Evolutionary conservation across 2,329 filamentous ascomycete genomes (phyloP).

Genomic region (Zymoseptoria crescenta): DNA sequence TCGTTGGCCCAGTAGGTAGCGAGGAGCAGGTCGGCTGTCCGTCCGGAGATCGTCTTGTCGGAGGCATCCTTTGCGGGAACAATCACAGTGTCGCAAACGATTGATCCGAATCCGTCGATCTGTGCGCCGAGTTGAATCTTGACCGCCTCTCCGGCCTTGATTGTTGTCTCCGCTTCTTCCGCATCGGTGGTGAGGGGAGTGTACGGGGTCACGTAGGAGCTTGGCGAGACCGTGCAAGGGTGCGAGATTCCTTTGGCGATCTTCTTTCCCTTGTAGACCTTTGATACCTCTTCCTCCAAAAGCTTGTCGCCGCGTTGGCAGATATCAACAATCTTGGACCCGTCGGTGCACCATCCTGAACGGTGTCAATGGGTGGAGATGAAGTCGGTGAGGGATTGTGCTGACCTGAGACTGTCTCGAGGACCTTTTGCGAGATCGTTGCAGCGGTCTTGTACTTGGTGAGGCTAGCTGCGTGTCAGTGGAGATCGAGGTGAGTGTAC

Average conservation of each 20-base stretch:
- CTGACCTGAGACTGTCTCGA: slow-evolving; percentile 68
- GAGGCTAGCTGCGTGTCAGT: slow-evolving; percentile 84
- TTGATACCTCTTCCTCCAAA: slow-evolving; percentile 82
- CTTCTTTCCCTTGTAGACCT: slow-evolving; percentile 99
- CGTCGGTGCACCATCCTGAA: slow-evolving; percentile 63
- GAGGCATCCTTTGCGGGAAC: slow-evolving; percentile 52
- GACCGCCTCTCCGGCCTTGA: slow-evolving; percentile 79
- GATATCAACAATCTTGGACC: slow-evolving; percentile 85
- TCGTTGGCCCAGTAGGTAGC: slow-evolving; percentile 96
- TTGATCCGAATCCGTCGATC: slow-evolving; percentile 93
- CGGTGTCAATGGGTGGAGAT: slow-evolving; percentile 12
- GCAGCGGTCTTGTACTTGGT: slow-evolving; percentile 99
- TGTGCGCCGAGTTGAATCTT: slow-evolving; percentile 99
- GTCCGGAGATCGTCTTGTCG: slow-evolving; percentile 52
- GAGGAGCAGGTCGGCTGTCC: slow-evolving; percentile 76
- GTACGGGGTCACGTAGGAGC: slow-evolving; percentile 91
- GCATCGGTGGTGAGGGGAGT: slow-evolving; percentile 82
- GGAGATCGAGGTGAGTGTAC: slow-evolving; percentile 55
- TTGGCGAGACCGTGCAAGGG: slow-evolving; percentile 90
- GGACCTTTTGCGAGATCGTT: slow-evolving; percentile 89
- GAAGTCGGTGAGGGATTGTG: slow-evolving; percentile 9
- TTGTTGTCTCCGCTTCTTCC: slow-evolving; percentile 68
- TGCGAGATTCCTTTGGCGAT: slow-evolving; percentile 88
- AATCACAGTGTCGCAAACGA: slow-evolving; percentile 87
- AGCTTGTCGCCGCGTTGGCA: slow-evolving; percentile 95